Base-by-base conservation (phyloP, 352 stramenopile species). In the Phytophthora colocasiae region DNA sequence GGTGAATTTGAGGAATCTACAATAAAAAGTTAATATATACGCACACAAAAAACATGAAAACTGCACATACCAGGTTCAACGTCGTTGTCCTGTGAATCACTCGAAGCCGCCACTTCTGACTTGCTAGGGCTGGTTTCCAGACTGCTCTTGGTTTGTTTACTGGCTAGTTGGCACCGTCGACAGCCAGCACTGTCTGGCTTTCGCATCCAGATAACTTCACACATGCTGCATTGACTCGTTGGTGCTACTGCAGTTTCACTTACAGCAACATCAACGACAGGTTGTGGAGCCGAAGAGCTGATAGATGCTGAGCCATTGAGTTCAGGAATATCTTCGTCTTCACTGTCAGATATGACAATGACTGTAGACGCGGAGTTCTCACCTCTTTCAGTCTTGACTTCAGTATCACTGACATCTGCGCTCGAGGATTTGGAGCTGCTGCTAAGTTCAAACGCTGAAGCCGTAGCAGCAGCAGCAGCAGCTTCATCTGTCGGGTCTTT, bases 141-240 rank as follows among this genome's bases (percentile, higher is more conserved):
- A 17, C 44, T 41, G 27, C 8, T 34, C 6, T 10, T 34, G 27
- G 27, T 53, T 19, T 22, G 50, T 15, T 49, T 48, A n/a, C 27
- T 39, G 1, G 39, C 22, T 26, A 47, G 3, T 36, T 66, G 65
- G n/a, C 60, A 77, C 9, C 50, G 59, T 38, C 63, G 53, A 11
- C 69, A 77, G n/a, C 49, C 47, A 36, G 22, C 54, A 22, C 40
- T 63, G 8, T 56, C 47, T 36, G 59, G 58, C 15, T 71, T 73
- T 14, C 65, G 60, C 44, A 77, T 44, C 6, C 54, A 60, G 26
- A 77, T 71, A 43, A 77, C 55, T 9, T 69, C 65, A 32, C 69
- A 72, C 48, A 77, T 59, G 36, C 39, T 56, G 38, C 58, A 72
- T 19, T 26, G 44, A 7, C 14, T 38, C 36, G n/a, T 40, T 36